Percentiles rank a stretch among this genome's conserved stretches.
Conservation (phyloP, 371 early-diverging fungal species). For the Rhizopus arrhizus region DNA sequence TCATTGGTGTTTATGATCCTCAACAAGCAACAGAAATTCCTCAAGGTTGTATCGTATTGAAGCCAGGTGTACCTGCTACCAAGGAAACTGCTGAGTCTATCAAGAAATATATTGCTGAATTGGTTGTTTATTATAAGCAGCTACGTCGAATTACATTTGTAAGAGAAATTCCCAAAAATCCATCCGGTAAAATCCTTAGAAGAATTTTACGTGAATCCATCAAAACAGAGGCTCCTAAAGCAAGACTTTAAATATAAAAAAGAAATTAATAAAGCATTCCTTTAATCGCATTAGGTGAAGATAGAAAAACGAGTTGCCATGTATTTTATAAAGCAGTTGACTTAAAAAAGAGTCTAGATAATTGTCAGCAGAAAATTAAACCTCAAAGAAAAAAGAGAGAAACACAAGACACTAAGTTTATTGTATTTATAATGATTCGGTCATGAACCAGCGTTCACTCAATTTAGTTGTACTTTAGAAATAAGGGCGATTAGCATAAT, state of each 20-base stretch:
- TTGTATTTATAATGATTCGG: no score
- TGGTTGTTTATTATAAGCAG: slow-evolving; percentile 72
- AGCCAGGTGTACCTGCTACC: slow-evolving; percentile 22
- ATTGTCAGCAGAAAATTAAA: no score
- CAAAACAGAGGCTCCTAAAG: background rate
- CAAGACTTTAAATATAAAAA: background rate
- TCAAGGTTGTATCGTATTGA: slow-evolving; percentile 65
- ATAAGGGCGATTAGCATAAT: no score
- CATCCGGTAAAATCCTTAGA: slow-evolving; percentile 80
- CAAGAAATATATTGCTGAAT: slow-evolving; percentile 54
- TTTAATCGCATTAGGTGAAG: no score
- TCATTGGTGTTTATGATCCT: slow-evolving; percentile 58
- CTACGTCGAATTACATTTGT: slow-evolving; percentile 77
- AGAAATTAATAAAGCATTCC: background rate
- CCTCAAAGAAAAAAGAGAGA: no score
- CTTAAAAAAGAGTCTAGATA: no score
- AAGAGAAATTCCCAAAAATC: slow-evolving; percentile 69
- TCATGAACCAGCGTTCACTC: no score
- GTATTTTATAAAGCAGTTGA: no score
- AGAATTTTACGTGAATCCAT: slow-evolving; percentile 34
- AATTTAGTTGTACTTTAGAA: no score
- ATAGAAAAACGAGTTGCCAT: no score
- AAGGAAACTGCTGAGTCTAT: slow-evolving; percentile 40
- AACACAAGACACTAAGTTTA: no score
- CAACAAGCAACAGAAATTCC: slow-evolving; percentile 73